Percentiles rank a stretch among this genome's conserved stretches.
Evolutionary conservation across 225 moss, liverwort and hornwort genomes (phyloP).

Genomic region (Bryoerythrophyllum caledonicum): DNA sequence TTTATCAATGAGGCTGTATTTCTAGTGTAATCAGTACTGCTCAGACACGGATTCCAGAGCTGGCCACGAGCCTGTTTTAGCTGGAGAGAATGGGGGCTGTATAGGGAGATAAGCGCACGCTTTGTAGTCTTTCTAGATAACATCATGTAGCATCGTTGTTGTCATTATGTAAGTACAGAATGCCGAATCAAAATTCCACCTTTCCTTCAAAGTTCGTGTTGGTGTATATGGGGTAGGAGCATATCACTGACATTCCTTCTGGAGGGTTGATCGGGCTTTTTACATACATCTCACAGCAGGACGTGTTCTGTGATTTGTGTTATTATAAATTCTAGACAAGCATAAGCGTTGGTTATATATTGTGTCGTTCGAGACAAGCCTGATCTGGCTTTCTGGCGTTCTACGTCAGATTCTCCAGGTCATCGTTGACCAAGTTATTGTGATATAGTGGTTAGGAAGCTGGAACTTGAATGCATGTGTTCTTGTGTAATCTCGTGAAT

Average conservation of each 20-base stretch:
- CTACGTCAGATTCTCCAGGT: no score
- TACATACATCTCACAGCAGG: no score
- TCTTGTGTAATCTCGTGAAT: no score
- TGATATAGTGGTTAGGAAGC: no score
- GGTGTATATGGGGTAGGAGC: not conserved
- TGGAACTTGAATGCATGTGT: no score
- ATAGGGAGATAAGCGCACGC: constrained; percentile 30
- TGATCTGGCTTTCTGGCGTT: no score
- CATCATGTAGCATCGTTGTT: constrained; percentile 30
- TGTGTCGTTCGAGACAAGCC: no score
- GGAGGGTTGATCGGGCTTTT: not conserved
- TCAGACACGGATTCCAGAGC: constrained; percentile 25
- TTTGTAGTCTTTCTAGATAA: constrained; percentile 37
- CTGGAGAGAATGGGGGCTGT: constrained; percentile 33
- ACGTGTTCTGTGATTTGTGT: no score
- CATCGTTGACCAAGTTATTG: no score
- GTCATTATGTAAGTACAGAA: constrained; percentile 48
- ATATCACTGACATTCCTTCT: not conserved
- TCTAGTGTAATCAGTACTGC: constrained; percentile 36
- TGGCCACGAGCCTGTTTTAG: constrained; percentile 22
- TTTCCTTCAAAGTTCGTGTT: constrained; percentile 1
- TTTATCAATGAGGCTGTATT: constrained; percentile 34
- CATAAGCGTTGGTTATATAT: no score
- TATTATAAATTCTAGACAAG: no score
- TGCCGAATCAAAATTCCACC: constrained; percentile 16